These are phyloP conservation scores for Erigeron philadelphicus DNA, from an alignment of 140 eudicot species.

Conservation along the genomic window DNA sequence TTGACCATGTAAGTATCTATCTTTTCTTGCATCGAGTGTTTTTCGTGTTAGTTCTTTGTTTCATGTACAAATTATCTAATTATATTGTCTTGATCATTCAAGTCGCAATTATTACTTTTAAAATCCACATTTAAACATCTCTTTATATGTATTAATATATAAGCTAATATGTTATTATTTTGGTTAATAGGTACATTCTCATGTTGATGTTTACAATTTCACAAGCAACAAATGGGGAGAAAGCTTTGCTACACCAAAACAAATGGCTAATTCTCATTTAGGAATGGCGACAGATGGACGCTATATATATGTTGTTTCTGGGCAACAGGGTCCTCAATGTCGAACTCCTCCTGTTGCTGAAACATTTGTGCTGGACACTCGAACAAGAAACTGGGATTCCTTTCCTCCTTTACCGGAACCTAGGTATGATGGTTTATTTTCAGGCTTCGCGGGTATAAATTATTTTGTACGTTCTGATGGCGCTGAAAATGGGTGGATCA, in stretches of 20 bases:
- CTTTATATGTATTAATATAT: neutral
- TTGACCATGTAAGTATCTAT: conserved; percentile 54
- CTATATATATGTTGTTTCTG: conserved; percentile 69
- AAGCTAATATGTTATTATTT: neutral
- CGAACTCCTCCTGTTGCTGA: conserved; percentile 68
- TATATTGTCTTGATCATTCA: neutral
- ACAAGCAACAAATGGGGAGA: conserved; percentile 68
- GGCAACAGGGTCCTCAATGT: conserved; percentile 94
- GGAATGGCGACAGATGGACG: conserved; percentile 94
- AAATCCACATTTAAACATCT: neutral
- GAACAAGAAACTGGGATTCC: conserved; percentile 56
- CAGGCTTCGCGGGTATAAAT: neutral
- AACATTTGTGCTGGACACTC: conserved; percentile 75
- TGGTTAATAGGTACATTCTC: conserved; percentile 72
- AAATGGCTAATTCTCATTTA: conserved; percentile 91
- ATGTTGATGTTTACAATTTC: conserved; percentile 85
- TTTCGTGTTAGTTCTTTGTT: neutral
- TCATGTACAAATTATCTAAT: neutral
- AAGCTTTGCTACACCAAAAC: conserved; percentile 75
- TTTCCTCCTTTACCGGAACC: conserved; percentile 89
- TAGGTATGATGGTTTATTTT: conserved; percentile 39
- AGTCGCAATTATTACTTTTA: neutral
- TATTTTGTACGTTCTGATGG: neutral
- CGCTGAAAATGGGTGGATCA: neutral
- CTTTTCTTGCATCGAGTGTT: neutral